Conservation (phyloP, 768 basidiomycete genomes). For the Macrolepiota albuminosa region DNA sequence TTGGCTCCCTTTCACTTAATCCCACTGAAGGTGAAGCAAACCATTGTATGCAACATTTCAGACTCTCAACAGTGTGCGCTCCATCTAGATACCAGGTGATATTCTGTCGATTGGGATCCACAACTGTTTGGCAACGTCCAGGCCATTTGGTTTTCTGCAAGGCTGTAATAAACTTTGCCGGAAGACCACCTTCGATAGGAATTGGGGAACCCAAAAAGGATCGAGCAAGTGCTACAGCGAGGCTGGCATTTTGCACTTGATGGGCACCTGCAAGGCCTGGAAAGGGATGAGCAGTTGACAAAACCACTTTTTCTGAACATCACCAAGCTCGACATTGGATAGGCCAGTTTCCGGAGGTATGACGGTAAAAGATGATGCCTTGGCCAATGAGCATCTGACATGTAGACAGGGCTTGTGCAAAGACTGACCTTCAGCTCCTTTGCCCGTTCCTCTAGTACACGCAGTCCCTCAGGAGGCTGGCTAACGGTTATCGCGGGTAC, state of each 20-base stretch:
- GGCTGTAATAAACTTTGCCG: conserved; percentile 52
- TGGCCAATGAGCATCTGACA: neutral
- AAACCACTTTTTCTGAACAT: conserved; percentile 2
- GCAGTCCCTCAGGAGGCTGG: conserved; percentile 67
- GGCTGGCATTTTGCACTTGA: conserved; percentile 82
- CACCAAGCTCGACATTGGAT: conserved; percentile 58
- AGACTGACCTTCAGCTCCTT: conserved; percentile 55
- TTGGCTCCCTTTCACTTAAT: conserved; percentile 25
- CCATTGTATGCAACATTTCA: conserved; percentile 87
- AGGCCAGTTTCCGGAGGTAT: conserved; percentile 50
- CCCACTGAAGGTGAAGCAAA: conserved; percentile 62
- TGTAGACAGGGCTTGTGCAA: conserved; percentile 1
- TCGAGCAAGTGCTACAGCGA: conserved; percentile 73
- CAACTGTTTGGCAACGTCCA: conserved; percentile 85
- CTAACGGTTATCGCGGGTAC: conserved; percentile 83
- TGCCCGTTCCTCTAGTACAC: conserved; percentile 65
- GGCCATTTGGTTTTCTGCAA: conserved; percentile 81
- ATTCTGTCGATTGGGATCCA: conserved; percentile 46
- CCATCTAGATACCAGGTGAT: conserved; percentile 92
- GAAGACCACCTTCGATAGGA: conserved; percentile 31
- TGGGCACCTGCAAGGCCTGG: conserved; percentile 82
- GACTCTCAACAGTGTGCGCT: conserved; percentile 90
- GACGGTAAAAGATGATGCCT: conserved; percentile 4
- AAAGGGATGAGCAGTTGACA: neutral
- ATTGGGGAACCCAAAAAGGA: conserved; percentile 49